phyloP scores from a whole-genome alignment of 2,329 filamentous ascomycete species.

The Pestalotiopsis sp. region DNA sequence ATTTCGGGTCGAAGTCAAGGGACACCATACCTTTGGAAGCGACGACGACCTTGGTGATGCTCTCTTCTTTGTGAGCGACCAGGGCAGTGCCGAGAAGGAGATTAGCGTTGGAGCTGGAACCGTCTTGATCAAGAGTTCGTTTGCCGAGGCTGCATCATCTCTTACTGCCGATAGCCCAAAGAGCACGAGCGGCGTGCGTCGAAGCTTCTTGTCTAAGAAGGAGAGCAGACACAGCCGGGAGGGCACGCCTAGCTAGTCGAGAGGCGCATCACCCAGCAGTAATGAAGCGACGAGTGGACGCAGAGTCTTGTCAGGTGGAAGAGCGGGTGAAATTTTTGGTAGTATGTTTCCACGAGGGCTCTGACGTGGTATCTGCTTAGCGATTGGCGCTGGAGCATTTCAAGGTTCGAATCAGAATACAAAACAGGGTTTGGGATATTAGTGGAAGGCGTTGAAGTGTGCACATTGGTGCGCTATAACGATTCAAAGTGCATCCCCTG shows the following conservation, averaged over 20 bases:
- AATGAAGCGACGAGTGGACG: neutral
- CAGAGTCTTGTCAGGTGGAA: neutral
- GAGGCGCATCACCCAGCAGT: constrained; percentile 5
- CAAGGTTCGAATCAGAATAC: neutral
- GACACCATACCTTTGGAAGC: constrained; percentile 81
- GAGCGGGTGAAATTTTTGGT: neutral
- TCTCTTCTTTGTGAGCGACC: constrained; percentile 90
- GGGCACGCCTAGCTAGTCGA: constrained; percentile 34
- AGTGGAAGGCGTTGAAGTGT: neutral
- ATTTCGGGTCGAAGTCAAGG: constrained; percentile 85
- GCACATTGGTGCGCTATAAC: neutral
- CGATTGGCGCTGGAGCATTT: neutral
- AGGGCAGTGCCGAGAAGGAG: constrained; percentile 70
- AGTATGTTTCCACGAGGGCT: neutral
- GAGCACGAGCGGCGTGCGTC: constrained; percentile 52
- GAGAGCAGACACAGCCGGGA: constrained; percentile 49
- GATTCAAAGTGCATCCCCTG: neutral
- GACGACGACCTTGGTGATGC: constrained; percentile 85
- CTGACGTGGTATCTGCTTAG: neutral
- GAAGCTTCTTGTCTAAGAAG: constrained; percentile 60
- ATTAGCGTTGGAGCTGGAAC: constrained; percentile 74
- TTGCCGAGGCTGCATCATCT: constrained; percentile 49
- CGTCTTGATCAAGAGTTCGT: constrained; percentile 76
- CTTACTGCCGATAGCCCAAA: constrained; percentile 39
- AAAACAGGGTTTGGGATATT: neutral